A percentile compares a stretch with the other conserved stretches of the same genome.
phyloP scores from a whole-genome alignment of 2,329 filamentous ascomycete species.

The Lasiodiplodia hormozganensis region DNA sequence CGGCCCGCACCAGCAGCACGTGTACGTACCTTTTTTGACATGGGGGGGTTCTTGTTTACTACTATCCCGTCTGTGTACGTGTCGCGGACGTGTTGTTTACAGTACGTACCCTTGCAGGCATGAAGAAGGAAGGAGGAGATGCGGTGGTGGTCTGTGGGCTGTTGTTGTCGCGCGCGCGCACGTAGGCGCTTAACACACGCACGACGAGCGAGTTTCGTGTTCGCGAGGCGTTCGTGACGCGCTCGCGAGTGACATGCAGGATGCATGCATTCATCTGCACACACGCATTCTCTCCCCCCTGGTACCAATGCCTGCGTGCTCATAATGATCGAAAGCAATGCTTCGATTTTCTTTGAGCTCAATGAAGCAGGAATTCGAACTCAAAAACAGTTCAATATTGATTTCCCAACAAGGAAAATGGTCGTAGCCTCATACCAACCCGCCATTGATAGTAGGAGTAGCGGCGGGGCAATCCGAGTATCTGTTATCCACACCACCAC shows the following conservation, averaged over 20 bases:
- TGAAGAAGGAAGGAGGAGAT: too few species aligned
- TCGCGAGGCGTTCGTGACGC: constrained; percentile 25
- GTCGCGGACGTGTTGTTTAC: too few species aligned
- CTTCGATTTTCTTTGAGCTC: background rate
- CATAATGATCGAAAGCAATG: too few species aligned
- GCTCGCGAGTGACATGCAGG: background rate
- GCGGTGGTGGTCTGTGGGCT: background rate
- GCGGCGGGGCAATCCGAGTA: background rate
- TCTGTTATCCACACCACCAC: background rate
- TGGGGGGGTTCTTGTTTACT: too few species aligned
- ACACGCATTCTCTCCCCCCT: background rate
- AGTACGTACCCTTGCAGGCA: too few species aligned
- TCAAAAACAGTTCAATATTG: background rate
- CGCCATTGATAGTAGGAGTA: background rate
- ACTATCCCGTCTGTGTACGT: too few species aligned
- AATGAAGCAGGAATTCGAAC: background rate
- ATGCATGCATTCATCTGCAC: background rate
- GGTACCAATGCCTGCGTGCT: background rate
- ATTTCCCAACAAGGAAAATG: background rate
- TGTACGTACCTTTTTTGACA: too few species aligned
- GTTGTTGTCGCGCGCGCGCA: background rate
- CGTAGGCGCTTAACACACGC: background rate
- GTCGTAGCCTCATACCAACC: background rate
- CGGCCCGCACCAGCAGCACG: background rate
- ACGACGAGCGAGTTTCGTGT: constrained; percentile 1